Base-by-base conservation (phyloP, 2,329 filamentous ascomycete species). In the Graphilbum fragrans region DNA sequence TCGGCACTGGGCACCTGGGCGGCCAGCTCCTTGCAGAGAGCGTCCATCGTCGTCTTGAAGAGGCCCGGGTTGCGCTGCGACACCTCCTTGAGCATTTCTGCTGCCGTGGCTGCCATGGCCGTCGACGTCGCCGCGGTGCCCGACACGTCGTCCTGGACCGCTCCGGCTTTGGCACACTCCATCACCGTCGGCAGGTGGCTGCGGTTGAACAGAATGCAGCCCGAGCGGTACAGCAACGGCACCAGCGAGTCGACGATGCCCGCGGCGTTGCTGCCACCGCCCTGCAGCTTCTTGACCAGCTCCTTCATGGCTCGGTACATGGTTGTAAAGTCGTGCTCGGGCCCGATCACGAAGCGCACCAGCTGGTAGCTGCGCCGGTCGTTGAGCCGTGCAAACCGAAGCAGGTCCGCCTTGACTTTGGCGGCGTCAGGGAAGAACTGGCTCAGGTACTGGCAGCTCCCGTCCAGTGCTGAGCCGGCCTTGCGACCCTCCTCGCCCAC, bases 141-240 rank as follows among this genome's bases (percentile, higher is more conserved):
- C 21, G 35, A 7, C 11, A 14, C 25, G 8, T 8, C 25, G 8
- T 8, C 7, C 32, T 34, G 14, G 7, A 8, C 17, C 17, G 32
- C 32, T 12, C 95, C 82, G 10, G 78, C 88, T 53, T 86, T 81
- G 11, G 88, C 87, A 53, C 82, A 84, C 44, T 87, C 81, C 66
- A 96, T 85, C 47, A 96, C 90, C 1, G 86, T 80, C 3, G 88
- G 79, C 17, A 98, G 79, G 56, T 98, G 88, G 56, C 90, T 96
- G 54, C 85, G 80, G 63, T 95, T 98, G 65, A 93, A 95, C 49
- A 94, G 74, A 48, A 98, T 71, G 44, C 86, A 80, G 27, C 86
- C 82, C 41, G 81, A 81, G 35, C 86, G 79, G 56, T 94, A 94
- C 5, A 96, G 66, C 16, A 98, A 68, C 5, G 87, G 83, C 6